These are phyloP conservation scores for Heterobasidion occidentale DNA, from an alignment of 1,284 basidiomycete genomes.

Conservation along the genomic window DNA sequence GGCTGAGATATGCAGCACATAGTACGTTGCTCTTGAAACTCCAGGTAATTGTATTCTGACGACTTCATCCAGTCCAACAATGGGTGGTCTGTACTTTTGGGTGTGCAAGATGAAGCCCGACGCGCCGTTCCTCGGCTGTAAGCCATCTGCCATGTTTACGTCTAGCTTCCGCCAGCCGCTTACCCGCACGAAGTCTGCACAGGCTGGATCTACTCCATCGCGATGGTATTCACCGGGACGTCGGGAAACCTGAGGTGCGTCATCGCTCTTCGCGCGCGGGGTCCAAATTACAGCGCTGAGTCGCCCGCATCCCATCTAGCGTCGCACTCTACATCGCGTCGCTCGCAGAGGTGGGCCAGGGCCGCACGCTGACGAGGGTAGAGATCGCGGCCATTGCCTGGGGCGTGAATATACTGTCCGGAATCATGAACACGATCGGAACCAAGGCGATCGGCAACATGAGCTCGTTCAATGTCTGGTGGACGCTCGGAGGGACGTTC, in stretches of 20 bases:
- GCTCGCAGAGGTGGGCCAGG: conserved; percentile 41
- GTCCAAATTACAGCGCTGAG: no score
- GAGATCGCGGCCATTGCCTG: conserved; percentile 50
- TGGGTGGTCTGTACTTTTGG: conserved; percentile 57
- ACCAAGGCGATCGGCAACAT: conserved; percentile 50
- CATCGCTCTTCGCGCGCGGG: no score
- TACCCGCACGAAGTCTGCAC: conserved; percentile 31
- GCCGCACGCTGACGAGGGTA: conserved; percentile 35
- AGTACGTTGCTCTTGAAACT: conserved; percentile 27
- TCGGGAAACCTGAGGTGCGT: conserved; percentile 48
- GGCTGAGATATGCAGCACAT: conserved; percentile 54
- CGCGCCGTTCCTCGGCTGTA: conserved; percentile 45
- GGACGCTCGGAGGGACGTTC: conserved; percentile 54
- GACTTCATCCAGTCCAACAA: conserved; percentile 33
- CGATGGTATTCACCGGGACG: conserved; percentile 54
- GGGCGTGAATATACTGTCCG: conserved; percentile 49
- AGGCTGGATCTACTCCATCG: conserved; percentile 55
- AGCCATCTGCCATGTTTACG: conserved; percentile 14
- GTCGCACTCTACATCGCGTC: conserved; percentile 49
- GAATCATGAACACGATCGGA: conserved; percentile 43
- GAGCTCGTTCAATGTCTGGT: conserved; percentile 53
- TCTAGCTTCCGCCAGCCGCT: neutral
- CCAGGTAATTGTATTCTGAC: neutral
- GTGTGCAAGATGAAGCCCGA: conserved; percentile 59
- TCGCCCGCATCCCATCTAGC: conserved; percentile 18